Evolutionary conservation across 768 basidiomycete species (phyloP).

Genomic region (Hericium coralloides): DNA sequence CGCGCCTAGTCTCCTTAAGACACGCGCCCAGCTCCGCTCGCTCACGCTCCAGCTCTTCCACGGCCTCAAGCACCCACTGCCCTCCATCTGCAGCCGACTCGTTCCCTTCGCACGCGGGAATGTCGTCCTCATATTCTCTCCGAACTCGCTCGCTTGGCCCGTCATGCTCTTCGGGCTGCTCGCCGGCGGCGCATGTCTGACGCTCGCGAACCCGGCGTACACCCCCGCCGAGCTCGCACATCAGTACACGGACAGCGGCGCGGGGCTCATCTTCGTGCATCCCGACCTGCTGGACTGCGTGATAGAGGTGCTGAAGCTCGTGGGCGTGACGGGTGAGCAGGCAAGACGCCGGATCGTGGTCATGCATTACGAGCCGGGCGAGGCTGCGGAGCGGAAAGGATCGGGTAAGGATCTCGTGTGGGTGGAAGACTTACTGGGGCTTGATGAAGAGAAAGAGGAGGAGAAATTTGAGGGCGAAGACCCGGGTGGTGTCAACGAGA

Average conservation of each 20-base stretch:
- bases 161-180: conserved; percentile 35
- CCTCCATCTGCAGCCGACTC: conserved; percentile 13
- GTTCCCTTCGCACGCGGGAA: conserved; percentile 31
- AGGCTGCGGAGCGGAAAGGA: conserved; percentile 11
- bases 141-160: conserved; percentile 54
- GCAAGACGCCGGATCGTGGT: conserved; percentile 48
- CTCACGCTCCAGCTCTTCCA: conserved; percentile 47
- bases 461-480: conserved; percentile 42
- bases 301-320: conserved; percentile 41
- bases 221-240: conserved; percentile 56
- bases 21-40: conserved; percentile 43
- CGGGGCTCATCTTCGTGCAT: conserved; percentile 52
- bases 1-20: too few species aligned
- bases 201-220: conserved; percentile 67
- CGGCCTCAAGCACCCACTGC: conserved; percentile 36
- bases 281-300: conserved; percentile 50
- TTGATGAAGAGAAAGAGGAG: conserved; percentile 41
- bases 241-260: conserved; percentile 62
- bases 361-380: conserved; percentile 20
- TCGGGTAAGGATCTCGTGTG: conserved; percentile 23
- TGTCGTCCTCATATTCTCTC: conserved; percentile 55
- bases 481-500: conserved; percentile 40
- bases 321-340: conserved; percentile 37
- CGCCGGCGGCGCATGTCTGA: conserved; percentile 58
- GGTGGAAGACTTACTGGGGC: conserved; percentile 40